Conservation (phyloP, 2,329 filamentous ascomycete genomes). For the Cladobotryum mycophilum region DNA sequence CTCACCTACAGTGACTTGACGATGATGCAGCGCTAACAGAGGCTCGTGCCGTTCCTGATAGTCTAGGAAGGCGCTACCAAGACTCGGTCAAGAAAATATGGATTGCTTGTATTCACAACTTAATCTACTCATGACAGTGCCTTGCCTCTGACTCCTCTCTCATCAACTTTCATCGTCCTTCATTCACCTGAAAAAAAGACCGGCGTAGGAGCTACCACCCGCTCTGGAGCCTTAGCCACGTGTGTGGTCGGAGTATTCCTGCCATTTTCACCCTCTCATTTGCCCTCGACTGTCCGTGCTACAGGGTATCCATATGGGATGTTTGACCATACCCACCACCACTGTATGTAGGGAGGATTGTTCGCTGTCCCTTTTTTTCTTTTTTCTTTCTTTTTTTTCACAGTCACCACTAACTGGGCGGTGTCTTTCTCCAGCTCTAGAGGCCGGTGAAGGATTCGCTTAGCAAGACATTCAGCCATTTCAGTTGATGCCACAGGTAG, state of each 20-base stretch:
- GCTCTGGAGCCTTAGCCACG: neutral
- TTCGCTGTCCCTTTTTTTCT: no score
- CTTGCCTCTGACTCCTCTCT: no score
- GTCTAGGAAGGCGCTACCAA: neutral
- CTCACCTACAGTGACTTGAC: neutral
- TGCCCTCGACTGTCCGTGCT: no score
- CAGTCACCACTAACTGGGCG: no score
- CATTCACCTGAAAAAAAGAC: neutral
- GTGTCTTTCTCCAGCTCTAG: no score
- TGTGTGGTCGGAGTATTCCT: neutral
- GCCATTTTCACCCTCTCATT: neutral
- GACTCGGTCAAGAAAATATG: neutral
- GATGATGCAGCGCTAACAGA: constrained; percentile 8
- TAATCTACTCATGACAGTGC: no score
- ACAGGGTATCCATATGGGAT: no score
- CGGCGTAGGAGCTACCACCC: neutral
- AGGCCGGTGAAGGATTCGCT: neutral
- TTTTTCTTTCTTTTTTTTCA: no score
- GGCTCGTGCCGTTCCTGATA: constrained; percentile 11
- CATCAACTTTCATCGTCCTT: neutral
- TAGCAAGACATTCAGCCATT: neutral
- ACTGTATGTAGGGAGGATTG: no score
- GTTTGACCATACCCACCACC: no score
- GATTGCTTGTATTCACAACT: no score
- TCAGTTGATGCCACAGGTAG: neutral